Base-by-base conservation (phyloP, 345 rosid species). In the Jatropha curcas region DNA sequence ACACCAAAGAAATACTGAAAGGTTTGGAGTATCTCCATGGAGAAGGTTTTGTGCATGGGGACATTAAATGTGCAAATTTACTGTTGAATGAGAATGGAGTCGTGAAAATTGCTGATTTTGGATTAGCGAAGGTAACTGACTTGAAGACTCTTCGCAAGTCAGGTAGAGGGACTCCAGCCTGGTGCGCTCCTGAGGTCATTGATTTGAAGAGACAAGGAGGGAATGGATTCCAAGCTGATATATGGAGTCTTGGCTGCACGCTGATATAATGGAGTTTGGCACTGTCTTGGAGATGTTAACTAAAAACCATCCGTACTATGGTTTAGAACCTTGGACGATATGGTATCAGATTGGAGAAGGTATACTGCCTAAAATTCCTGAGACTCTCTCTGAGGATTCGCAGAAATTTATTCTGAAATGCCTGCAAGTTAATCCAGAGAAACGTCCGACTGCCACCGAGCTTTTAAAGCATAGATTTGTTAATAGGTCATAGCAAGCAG, bases 191-290 rank as follows among this genome's bases (percentile, higher is more conserved):
- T 24, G 67, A 63, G 20, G 67, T 63, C 39, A 81, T 89, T 46
- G 79, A 84, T 61, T 66, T 0, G 43, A 88, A 86, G 76, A 74
- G 65, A 77, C 75, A 57, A 48, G 80, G 53, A 5, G 93, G 91
- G 35, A 88, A 90, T 84, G 91, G 89, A 58, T 76, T 67, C 64
- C 77, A 84, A 67, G 90, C 94, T 71, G 97, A 92, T 81, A 88
- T 88, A 72, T 92, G 98, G 92, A 90, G 98, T 80, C 90, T 92
- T 43, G 98, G 96, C 19, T 92, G 94, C 81, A n/a, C n/a, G n/a
- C n/a, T n/a, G n/a, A n/a, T n/a, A n/a, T n/a, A n/a, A n/a, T n/a
- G n/a, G n/a, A n/a, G n/a, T n/a, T n/a, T n/a, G n/a, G n/a, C n/a
- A 86, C 94, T 22, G 93, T 89, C 13, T 74, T 89, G 72, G 98